Evolutionary conservation across 2,329 filamentous ascomycete genomes (phyloP), one percentile per base, ranked within the genome.

Genomic region (Aulographum hederae): DNA sequence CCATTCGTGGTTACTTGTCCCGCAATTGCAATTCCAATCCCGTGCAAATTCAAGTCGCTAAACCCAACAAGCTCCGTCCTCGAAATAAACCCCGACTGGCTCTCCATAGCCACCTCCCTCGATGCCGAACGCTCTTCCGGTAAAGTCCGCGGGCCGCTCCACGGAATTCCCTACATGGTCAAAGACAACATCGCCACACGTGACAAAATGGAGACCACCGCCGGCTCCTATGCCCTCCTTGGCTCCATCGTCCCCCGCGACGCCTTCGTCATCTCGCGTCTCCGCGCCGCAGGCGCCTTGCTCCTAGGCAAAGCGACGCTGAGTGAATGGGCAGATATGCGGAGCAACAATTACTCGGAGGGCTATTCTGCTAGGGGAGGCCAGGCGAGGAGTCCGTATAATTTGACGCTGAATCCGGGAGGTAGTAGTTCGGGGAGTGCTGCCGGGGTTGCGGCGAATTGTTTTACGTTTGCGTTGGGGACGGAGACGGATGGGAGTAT

Each of bases 321-420:
- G 33, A 73, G 66, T 38, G 78, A 85, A 47, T 84, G 77, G 76
- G 77, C 78, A 0, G 68, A 73, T 36, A 78, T 79, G 71, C 62
- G 76, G 21, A 67, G 60, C 39, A 74, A 62, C 41, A 64, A 69
- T 42, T 76, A 78, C 46, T 74, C 69, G 0, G 72, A 77, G 46
- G 76, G 74, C 2, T 80, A 72, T 44, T 73, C 67, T 26, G 63
- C 55, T 3, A 59, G 73, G 5, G 73, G 73, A 15, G 74, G 73
- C 0, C 74, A 80, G 49, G 60, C 60, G 30, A 57, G 71, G 29
- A 73, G 61, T 41, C 60, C 77, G 0, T 82, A 81, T 44, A 78
- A 82, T 44, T 51, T 79, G 13, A 73, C 71, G 0, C 53, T 68
- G 5, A 75, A 69, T 42, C 75, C 78, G 0, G 74, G 75, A 1